A percentile compares a stretch with the other conserved stretches of the same genome.
phyloP scores from a whole-genome alignment of 192 early-diverging fungal genomes.

The Cetraspora pellucida region DNA sequence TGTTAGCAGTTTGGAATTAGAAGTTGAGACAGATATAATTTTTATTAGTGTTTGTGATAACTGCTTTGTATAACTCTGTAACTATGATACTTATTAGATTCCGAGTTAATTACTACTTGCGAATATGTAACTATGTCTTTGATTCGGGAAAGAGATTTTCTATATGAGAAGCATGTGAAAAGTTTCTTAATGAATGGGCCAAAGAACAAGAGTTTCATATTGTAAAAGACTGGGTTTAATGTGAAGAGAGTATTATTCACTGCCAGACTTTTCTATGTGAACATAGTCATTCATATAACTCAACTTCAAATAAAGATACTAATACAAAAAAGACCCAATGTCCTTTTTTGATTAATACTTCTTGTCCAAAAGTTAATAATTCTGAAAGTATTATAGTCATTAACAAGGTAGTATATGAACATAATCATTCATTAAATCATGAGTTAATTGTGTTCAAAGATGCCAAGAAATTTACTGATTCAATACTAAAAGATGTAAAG shows the following conservation, averaged over 20 bases:
- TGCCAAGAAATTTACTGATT: no score
- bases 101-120: no score
- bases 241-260: neutral
- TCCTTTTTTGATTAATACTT: conserved; percentile 1
- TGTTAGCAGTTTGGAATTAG: no score
- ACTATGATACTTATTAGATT: no score
- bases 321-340: conserved; percentile 7
- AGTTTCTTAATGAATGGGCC: neutral
- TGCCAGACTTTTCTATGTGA: neutral
- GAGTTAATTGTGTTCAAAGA: no score
- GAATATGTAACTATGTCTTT: neutral
- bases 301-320: neutral
- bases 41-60: no score
- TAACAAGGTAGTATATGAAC: neutral
- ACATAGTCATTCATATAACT: neutral
- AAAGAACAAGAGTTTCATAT: conserved; percentile 14
- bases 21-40: no score
- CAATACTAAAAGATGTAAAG: neutral
- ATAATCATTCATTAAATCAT: no score
- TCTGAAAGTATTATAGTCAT: neutral
- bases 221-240: neutral
- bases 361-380: conserved; percentile 9
- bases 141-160: neutral
- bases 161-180: conserved; percentile 5
- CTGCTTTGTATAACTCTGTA: no score